Evolutionary conservation across 2,329 filamentous ascomycete species (phyloP).

Genomic region (Westerdykella ornata): DNA sequence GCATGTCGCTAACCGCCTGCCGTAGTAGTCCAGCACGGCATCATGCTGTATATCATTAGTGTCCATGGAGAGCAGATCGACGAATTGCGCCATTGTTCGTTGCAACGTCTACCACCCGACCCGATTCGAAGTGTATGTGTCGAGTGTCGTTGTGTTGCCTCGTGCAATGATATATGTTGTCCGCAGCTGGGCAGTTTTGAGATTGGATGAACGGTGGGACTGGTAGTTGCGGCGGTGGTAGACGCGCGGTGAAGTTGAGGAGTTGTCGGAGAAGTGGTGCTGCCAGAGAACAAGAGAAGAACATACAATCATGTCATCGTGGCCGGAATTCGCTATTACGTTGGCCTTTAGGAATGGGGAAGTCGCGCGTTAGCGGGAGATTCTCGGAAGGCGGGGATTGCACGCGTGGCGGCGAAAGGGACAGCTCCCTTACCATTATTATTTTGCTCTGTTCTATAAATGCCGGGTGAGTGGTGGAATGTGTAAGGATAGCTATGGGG

Average conservation of each 20-base stretch:
- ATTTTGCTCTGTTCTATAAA: slow-evolving; percentile 1
- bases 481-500: too few relatives aligned
- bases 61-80: slow-evolving; percentile 26
- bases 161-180: slow-evolving; percentile 1
- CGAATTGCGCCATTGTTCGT: neutral
- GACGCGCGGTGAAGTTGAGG: neutral
- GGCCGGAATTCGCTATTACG: slow-evolving; percentile 76
- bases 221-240: slow-evolving; percentile 2
- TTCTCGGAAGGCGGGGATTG: slow-evolving; percentile 17
- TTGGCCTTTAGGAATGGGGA: slow-evolving; percentile 51
- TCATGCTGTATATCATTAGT: slow-evolving; percentile 63
- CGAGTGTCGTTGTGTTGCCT: neutral
- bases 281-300: slow-evolving; percentile 6
- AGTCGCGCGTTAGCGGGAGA: slow-evolving; percentile 24
- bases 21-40: slow-evolving; percentile 97
- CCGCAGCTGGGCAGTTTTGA: slow-evolving; percentile 1
- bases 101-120: slow-evolving; percentile 1
- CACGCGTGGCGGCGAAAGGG: slow-evolving; percentile 3
- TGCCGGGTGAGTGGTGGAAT: neutral
- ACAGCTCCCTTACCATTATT: slow-evolving; percentile 18
- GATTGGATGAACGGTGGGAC: slow-evolving; percentile 2
- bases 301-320: slow-evolving; percentile 99
- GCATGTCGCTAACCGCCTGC: slow-evolving; percentile 89
- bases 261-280: neutral
- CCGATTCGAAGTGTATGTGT: neutral